Conservation (phyloP, 306 rosid species). For the Cicer cuneatum region DNA sequence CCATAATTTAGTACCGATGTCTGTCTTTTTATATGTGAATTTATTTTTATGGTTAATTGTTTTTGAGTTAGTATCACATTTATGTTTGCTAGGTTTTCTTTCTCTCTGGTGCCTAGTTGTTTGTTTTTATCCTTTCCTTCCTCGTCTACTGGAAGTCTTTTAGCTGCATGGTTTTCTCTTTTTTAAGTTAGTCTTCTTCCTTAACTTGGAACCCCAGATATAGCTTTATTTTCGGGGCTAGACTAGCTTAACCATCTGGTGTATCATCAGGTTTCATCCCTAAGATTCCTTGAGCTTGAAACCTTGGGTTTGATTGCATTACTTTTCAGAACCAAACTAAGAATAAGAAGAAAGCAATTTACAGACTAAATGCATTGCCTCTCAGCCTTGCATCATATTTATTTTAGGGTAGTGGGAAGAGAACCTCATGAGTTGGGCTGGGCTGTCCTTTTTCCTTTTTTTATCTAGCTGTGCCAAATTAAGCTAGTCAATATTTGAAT, state of each 20-base stretch:
- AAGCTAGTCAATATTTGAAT: neutral
- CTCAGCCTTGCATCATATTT: neutral
- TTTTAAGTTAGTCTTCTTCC: neutral
- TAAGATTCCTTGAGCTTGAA: neutral
- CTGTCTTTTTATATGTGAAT: constrained; percentile 34
- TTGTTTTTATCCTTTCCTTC: constrained; percentile 22
- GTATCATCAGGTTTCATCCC: constrained; percentile 7
- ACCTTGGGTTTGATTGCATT: constrained; percentile 28
- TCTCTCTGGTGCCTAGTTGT: constrained; percentile 3
- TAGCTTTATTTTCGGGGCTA: constrained; percentile 34
- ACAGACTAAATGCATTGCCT: neutral
- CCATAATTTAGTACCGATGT: constrained; percentile 27
- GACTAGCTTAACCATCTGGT: constrained; percentile 18
- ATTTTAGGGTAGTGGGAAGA: constrained; percentile 3
- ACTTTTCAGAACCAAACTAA: neutral
- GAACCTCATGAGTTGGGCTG: constrained; percentile 17
- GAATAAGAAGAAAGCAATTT: constrained; percentile 13
- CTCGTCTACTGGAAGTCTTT: constrained; percentile 21
- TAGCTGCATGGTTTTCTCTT: constrained; percentile 12
- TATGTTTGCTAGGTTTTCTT: constrained; percentile 12
- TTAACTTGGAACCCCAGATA: constrained; percentile 8
- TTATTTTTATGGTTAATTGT: constrained; percentile 18
- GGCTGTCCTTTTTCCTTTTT: constrained; percentile 24
- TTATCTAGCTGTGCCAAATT: constrained; percentile 1
- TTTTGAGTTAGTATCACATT: neutral